Conservation (phyloP, 345 rosid species). For the Gossypium anomalum region DNA sequence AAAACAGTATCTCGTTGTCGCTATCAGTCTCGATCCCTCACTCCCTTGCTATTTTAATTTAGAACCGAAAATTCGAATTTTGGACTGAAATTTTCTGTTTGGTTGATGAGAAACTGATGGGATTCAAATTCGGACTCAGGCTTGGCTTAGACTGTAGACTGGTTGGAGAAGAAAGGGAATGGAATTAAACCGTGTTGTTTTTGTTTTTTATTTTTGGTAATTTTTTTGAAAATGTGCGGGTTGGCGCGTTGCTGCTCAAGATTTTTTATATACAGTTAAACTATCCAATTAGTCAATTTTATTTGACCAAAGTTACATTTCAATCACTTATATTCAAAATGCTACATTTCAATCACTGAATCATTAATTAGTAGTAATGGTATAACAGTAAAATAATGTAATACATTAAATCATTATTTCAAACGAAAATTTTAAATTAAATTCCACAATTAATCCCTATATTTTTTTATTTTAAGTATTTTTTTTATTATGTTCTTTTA, state of each 20-base stretch:
- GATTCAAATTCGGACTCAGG: background rate
- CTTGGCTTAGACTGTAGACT: background rate
- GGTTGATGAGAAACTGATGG: background rate
- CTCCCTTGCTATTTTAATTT: background rate
- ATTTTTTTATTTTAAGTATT: too few species aligned
- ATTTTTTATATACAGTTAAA: too few species aligned
- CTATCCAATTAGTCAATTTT: too few species aligned
- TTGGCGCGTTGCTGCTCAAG: too few species aligned
- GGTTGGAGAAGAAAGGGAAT: too few species aligned
- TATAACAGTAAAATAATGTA: rapidly evolving
- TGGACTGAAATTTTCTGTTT: background rate
- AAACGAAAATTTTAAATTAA: too few species aligned
- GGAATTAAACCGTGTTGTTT: too few species aligned
- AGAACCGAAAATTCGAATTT: background rate
- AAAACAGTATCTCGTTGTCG: background rate
- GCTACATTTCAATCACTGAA: rapidly evolving
- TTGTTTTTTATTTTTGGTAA: too few species aligned
- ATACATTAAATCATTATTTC: too few species aligned
- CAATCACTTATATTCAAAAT: rapidly evolving
- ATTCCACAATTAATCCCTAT: too few species aligned
- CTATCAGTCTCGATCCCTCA: background rate
- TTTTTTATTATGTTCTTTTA: too few species aligned
- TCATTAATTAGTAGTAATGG: rapidly evolving
- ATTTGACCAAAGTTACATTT: rapidly evolving
- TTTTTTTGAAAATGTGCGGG: too few species aligned